phyloP scores from a whole-genome alignment of 1,139 yeast genomes.

The Nakaseomyces delphensis region DNA sequence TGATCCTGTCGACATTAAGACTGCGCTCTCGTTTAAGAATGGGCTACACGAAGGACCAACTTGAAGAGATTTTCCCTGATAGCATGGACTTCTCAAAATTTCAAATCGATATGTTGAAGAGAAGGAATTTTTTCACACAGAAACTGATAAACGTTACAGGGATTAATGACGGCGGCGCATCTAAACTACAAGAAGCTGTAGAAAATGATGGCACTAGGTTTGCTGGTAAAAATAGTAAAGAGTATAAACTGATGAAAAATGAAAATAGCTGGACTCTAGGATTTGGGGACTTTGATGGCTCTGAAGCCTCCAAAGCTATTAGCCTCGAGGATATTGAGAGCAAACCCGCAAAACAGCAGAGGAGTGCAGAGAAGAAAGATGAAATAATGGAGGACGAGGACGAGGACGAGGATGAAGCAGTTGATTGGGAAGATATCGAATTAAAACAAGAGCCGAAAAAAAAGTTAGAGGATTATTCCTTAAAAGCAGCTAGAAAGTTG shows the following conservation, averaged over 20 bases:
- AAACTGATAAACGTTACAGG: slow-evolving; percentile 78
- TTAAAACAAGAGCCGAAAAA: slow-evolving; percentile 25
- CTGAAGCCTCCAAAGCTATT: slow-evolving; percentile 37
- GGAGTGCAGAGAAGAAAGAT: slow-evolving; percentile 15
- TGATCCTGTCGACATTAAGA: slow-evolving; percentile 74
- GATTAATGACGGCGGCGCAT: slow-evolving; percentile 52
- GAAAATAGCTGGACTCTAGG: slow-evolving; percentile 86
- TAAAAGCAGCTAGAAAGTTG: slow-evolving; percentile 35
- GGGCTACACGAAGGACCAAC: slow-evolving; percentile 87
- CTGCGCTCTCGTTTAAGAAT: slow-evolving; percentile 81
- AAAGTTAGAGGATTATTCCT: slow-evolving; percentile 30
- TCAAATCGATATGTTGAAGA: slow-evolving; percentile 87
- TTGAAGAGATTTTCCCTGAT: slow-evolving; percentile 71
- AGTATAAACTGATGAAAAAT: slow-evolving; percentile 66
- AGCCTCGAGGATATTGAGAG: slow-evolving; percentile 34
- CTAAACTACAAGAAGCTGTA: slow-evolving; percentile 28
- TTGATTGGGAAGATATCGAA: slow-evolving; percentile 59
- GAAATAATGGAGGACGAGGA: slow-evolving; percentile 25
- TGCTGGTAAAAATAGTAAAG: slow-evolving; percentile 76
- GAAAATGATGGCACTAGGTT: slow-evolving; percentile 42
- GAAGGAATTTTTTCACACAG: slow-evolving; percentile 85
- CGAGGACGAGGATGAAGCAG: slow-evolving; percentile 37
- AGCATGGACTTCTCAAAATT: slow-evolving; percentile 86
- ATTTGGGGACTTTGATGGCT: slow-evolving; percentile 41
- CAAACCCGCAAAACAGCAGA: neutral